Conservation (phyloP, 495 filamentous ascomycete genomes). For the Neurospora sp. region DNA sequence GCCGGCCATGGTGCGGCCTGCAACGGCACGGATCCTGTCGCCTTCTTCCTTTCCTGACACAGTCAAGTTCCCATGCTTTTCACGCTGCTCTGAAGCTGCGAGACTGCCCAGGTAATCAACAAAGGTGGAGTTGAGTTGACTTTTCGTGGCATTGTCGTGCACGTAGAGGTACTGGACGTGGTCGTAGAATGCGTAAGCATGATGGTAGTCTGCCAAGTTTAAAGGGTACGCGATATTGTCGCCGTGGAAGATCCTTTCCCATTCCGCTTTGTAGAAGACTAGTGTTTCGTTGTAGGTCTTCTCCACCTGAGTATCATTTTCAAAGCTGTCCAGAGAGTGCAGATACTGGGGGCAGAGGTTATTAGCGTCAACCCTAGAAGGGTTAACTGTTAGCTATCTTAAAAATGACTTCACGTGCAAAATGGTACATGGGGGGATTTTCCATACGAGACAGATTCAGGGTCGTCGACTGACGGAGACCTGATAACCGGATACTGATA, state of each 20-base stretch:
- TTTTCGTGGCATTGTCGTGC: conserved; percentile 21
- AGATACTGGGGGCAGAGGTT: conserved; percentile 20
- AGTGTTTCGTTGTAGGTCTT: conserved; percentile 18
- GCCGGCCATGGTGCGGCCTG: conserved; percentile 31
- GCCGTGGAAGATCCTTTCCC: conserved; percentile 17
- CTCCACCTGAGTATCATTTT: conserved; percentile 8
- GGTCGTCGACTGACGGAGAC: conserved; percentile 19
- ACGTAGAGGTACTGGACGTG: conserved; percentile 29
- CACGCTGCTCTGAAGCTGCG: conserved; percentile 25
- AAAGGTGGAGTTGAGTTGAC: conserved; percentile 10
- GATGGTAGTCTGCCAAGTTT: conserved; percentile 23
- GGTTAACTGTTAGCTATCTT: background rate
- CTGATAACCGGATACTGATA: conserved; percentile 34
- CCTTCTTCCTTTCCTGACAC: conserved; percentile 13
- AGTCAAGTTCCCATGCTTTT: conserved; percentile 26
- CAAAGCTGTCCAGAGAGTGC: conserved; percentile 16
- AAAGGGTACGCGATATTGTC: conserved; percentile 10
- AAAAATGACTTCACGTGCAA: background rate
- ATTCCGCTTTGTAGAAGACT: conserved; percentile 26
- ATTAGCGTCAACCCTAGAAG: conserved; percentile 24
- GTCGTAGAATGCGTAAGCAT: conserved; percentile 35
- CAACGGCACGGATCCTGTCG: conserved; percentile 29
- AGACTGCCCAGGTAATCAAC: conserved; percentile 17
- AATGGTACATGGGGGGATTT: too few species aligned
- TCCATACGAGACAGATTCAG: conserved; percentile 26